Conservation (phyloP, 306 rosid genomes). For the Cyamopsis tetragonoloba region DNA sequence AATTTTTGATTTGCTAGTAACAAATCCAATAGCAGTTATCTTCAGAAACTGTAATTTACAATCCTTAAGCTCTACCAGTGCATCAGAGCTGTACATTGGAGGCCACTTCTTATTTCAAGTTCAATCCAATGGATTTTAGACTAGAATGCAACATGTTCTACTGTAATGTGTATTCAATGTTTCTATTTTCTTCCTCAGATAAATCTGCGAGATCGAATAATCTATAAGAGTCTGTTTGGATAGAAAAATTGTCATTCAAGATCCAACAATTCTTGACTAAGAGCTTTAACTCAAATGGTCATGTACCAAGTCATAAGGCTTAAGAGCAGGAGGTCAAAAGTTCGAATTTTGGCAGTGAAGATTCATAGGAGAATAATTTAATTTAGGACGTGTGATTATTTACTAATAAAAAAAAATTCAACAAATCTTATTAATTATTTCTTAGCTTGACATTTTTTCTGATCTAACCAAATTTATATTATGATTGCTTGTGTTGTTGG, state of each 20-base stretch:
- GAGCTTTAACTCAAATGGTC: too few species aligned
- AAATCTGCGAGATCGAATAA: slow-evolving; percentile 39
- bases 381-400: too few species aligned
- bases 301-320: too few species aligned
- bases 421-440: too few species aligned
- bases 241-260: slow-evolving; percentile 31
- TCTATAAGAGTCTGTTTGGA: slow-evolving; percentile 53
- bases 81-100: slow-evolving; percentile 57
- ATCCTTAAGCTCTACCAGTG: slow-evolving; percentile 43
- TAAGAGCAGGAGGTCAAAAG: too few species aligned
- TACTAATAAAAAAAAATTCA: too few species aligned
- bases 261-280: too few species aligned
- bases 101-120: slow-evolving; percentile 48
- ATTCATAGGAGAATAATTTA: too few species aligned
- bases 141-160: slow-evolving; percentile 46
- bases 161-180: slow-evolving; percentile 60
- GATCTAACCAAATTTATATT: too few species aligned
- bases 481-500: too few species aligned
- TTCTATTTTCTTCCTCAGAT: slow-evolving; percentile 51
- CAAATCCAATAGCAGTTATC: slow-evolving; percentile 50
- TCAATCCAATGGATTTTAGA: slow-evolving; percentile 62
- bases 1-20: not conserved
- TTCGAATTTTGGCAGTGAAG: too few species aligned
- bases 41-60: slow-evolving; percentile 39
- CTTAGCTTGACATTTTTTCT: too few species aligned